Evolutionary conservation across 805 yeast species (phyloP).

Genomic region (Yarrowia deformans): DNA sequence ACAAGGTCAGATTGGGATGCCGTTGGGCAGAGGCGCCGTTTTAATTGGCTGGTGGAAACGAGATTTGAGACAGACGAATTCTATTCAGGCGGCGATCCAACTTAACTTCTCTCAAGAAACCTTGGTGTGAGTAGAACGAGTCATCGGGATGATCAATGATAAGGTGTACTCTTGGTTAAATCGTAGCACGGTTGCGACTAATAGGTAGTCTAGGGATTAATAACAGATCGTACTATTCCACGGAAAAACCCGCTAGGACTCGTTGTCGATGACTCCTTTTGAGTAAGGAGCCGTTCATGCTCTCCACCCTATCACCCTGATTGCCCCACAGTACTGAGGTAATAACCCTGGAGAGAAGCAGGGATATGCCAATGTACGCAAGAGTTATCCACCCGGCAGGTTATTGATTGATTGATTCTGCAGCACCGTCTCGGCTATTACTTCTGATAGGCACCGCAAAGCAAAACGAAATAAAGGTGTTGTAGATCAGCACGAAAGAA

Average conservation of each 20-base stretch:
- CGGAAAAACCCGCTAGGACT: not conserved
- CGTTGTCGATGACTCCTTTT: not conserved
- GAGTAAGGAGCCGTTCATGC: constrained; percentile 2
- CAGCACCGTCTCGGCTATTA: not conserved
- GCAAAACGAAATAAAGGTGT: constrained; percentile 15
- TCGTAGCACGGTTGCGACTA: not conserved
- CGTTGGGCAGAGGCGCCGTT: constrained; percentile 1
- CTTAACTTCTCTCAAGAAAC: not conserved
- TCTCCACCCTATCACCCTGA: constrained; percentile 3
- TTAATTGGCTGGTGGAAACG: not conserved
- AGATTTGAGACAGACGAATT: constrained; percentile 12
- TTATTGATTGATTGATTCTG: constrained; percentile 9
- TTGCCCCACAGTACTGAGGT: not conserved
- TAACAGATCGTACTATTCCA: not conserved
- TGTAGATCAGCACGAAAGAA: constrained; percentile 7
- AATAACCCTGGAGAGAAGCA: not conserved
- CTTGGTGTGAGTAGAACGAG: not conserved
- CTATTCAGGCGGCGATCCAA: constrained; percentile 4
- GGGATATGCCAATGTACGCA: not conserved
- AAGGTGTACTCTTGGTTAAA: constrained; percentile 5
- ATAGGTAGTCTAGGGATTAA: not conserved
- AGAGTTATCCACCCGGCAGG: not conserved
- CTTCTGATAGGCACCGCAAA: constrained; percentile 13
- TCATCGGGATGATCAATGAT: constrained; percentile 18
- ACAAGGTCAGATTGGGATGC: constrained; percentile 16